phyloP scores from a whole-genome alignment of 768 basidiomycete genomes.

The Russula brevipes region DNA sequence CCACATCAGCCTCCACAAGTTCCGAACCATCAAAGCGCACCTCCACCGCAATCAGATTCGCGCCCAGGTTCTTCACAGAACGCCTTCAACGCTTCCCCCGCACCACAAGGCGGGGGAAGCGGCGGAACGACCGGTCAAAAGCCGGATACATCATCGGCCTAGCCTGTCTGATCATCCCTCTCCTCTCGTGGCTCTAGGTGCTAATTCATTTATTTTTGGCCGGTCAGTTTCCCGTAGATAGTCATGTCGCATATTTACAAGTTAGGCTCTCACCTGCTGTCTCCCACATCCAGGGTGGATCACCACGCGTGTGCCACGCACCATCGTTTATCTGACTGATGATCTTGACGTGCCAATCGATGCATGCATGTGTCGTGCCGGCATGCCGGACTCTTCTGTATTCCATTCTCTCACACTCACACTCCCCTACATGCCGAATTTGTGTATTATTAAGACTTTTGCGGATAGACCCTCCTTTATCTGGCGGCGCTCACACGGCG shows the following conservation, averaged over 20 bases:
- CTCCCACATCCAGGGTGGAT: not conserved
- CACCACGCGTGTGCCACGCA: conserved; percentile 19
- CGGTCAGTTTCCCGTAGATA: conserved; percentile 15
- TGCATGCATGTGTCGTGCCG: not conserved
- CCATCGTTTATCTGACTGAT: conserved; percentile 17
- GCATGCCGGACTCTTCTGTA: conserved; percentile 15
- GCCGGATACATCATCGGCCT: conserved; percentile 28
- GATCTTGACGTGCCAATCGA: conserved; percentile 14
- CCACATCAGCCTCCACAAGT: conserved; percentile 38
- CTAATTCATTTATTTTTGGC: conserved; percentile 23
- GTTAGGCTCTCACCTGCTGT: conserved; percentile 1
- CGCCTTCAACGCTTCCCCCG: conserved; percentile 41
- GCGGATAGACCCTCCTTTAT: conserved; percentile 12
- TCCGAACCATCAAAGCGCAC: conserved; percentile 30
- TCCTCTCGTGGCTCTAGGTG: conserved; percentile 15
- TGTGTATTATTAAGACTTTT: conserved; percentile 21
- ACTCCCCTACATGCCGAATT: conserved; percentile 2
- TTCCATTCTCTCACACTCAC: not conserved
- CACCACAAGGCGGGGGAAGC: conserved; percentile 32
- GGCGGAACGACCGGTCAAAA: conserved; percentile 21
- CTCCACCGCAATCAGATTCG: conserved; percentile 30
- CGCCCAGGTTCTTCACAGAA: conserved; percentile 58
- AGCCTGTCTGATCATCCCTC: conserved; percentile 11
- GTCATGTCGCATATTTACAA: conserved; percentile 20
- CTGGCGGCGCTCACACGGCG: not conserved